A percentile compares a stretch with the other conserved stretches of the same genome.
These are phyloP conservation scores for Craspedostauros australis DNA, from an alignment of 108 stramenopile genomes.

Conservation along the genomic window DNA sequence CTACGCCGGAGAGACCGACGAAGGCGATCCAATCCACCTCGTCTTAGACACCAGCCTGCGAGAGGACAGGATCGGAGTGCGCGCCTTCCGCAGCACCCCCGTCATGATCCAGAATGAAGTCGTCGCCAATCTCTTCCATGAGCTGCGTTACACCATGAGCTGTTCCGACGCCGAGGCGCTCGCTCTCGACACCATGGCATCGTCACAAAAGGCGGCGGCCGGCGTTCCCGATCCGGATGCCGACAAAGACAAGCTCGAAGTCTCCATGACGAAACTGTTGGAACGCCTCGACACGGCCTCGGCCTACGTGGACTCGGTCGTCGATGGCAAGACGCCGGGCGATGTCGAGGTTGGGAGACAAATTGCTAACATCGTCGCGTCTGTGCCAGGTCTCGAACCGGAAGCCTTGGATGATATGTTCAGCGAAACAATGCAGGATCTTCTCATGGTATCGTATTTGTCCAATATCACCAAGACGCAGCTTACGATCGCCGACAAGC, in stretches of 20 bases:
- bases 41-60: slow-evolving; percentile 82
- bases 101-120: slow-evolving; percentile 71
- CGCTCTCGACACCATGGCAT: slow-evolving; percentile 84
- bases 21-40: slow-evolving; percentile 82
- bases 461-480: slow-evolving; percentile 91
- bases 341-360: slow-evolving; percentile 71
- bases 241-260: slow-evolving; percentile 26
- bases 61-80: slow-evolving; percentile 56
- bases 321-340: slow-evolving; percentile 59
- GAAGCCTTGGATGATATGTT: slow-evolving; percentile 89
- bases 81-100: slow-evolving; percentile 74
- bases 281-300: slow-evolving; percentile 74
- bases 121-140: slow-evolving; percentile 89
- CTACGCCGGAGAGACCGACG: slow-evolving; percentile 88
- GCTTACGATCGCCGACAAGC: slow-evolving; percentile 91
- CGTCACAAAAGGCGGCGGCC: slow-evolving; percentile 19
- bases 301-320: slow-evolving; percentile 82
- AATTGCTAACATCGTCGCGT: slow-evolving; percentile 80
- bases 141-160: slow-evolving; percentile 70
- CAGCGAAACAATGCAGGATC: slow-evolving; percentile 89
- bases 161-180: slow-evolving; percentile 81
- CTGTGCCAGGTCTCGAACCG: slow-evolving; percentile 83
- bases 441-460: slow-evolving; percentile 97
- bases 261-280: slow-evolving; percentile 74
- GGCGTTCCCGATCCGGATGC: slow-evolving; percentile 19